Evolutionary conservation across 164 flowering plant genomes (phyloP).

Genomic region (Nymphaea thermarum): DNA sequence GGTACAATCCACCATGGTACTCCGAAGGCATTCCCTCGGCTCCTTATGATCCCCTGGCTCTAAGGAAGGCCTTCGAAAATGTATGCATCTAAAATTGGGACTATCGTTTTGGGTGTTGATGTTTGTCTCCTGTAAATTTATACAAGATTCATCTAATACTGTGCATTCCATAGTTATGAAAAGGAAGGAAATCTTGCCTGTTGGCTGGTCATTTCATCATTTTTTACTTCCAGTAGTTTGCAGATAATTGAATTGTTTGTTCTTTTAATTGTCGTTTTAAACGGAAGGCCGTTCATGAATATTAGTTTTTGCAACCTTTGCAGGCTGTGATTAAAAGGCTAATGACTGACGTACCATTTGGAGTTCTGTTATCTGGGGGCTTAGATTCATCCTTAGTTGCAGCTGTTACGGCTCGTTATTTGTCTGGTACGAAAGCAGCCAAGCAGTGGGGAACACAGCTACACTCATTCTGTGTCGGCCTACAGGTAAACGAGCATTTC

Average conservation of each 20-base stretch:
- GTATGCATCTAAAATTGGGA: conserved; percentile 19
- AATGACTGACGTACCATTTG: conserved; percentile 96
- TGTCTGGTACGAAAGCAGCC: conserved; percentile 77
- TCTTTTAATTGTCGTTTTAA: background rate
- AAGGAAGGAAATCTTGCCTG: too few species aligned
- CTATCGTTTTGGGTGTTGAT: background rate
- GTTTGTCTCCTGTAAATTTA: background rate
- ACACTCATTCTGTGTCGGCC: conserved; percentile 93
- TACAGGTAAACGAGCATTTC: conserved; percentile 35
- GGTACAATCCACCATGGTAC: conserved; percentile 91
- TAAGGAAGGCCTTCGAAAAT: conserved; percentile 70
- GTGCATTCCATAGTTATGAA: too few species aligned
- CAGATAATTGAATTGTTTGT: background rate
- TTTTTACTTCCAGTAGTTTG: background rate
- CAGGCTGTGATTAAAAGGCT: conserved; percentile 89
- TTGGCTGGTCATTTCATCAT: too few species aligned
- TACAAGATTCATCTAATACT: too few species aligned
- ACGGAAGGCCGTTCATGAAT: too few species aligned
- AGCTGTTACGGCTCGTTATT: conserved; percentile 63
- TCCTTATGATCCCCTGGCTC: conserved; percentile 75
- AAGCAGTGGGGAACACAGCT: conserved; percentile 88
- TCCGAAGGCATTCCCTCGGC: conserved; percentile 64
- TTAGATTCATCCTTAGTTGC: conserved; percentile 90
- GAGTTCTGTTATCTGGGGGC: conserved; percentile 85
- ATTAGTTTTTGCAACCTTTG: too few species aligned